phyloP scores from a whole-genome alignment of 192 early-diverging fungal genomes.

The Backusella mclennaniae region DNA sequence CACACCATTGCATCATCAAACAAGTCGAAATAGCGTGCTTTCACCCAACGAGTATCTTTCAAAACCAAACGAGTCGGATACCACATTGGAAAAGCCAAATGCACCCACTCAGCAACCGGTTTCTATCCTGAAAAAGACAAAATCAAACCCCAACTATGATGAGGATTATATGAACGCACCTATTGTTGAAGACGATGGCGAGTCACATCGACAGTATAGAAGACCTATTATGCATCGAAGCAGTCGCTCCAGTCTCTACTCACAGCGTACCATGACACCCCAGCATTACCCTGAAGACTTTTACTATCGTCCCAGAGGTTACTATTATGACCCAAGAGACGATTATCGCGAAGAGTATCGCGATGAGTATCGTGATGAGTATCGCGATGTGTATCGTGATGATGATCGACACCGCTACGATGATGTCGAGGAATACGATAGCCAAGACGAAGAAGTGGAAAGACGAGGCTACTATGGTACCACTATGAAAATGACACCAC shows the following conservation, averaged over 20 bases:
- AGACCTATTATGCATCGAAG: not conserved
- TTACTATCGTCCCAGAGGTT: not conserved
- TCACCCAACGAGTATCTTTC: not conserved
- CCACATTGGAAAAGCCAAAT: not conserved
- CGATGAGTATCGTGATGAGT: too few species aligned
- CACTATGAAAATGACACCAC: not conserved
- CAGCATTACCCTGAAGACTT: not conserved
- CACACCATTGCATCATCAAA: not conserved
- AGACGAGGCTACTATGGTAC: not conserved
- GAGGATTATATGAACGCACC: not conserved
- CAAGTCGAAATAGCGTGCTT: not conserved
- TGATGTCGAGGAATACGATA: not conserved
- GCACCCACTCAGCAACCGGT: not conserved
- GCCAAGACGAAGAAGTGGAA: not conserved
- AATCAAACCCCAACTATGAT: not conserved
- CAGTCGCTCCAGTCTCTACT: not conserved
- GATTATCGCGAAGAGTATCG: not conserved
- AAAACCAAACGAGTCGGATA: not conserved
- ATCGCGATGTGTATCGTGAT: not conserved
- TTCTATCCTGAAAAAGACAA: conserved; percentile 11
- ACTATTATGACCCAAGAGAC: not conserved
- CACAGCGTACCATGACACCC: not conserved
- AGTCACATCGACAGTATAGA: not conserved
- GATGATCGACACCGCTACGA: not conserved
- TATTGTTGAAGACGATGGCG: not conserved